These are phyloP conservation scores for Geosmithia morbida DNA, from an alignment of 2,329 filamentous ascomycete genomes.

Conservation along the genomic window DNA sequence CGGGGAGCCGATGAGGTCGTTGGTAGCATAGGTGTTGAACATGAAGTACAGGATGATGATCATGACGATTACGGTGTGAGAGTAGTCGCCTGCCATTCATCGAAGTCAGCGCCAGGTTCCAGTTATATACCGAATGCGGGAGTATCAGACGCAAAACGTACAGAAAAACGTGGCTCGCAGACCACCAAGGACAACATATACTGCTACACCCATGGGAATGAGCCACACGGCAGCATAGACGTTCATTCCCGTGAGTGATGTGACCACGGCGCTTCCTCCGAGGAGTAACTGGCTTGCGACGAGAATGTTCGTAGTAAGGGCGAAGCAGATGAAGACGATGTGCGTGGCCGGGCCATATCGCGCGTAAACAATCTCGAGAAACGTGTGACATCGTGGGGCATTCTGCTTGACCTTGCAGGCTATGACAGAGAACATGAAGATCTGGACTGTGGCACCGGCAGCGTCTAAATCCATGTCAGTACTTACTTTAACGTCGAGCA, in stretches of 20 bases:
- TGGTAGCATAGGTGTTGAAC: constrained; percentile 64
- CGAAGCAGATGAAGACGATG: constrained; percentile 68
- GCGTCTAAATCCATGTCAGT: constrained; percentile 20
- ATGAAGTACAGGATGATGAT: constrained; percentile 79
- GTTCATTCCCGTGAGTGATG: constrained; percentile 24
- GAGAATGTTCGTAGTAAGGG: constrained; percentile 70
- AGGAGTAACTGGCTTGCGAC: constrained; percentile 83
- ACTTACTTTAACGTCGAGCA: constrained; percentile 12
- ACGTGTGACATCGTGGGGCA: constrained; percentile 75
- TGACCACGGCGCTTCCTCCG: constrained; percentile 51
- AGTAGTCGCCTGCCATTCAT: constrained; percentile 50
- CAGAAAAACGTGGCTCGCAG: constrained; percentile 82
- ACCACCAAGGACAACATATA: constrained; percentile 65
- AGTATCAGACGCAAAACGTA: constrained; percentile 60
- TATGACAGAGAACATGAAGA: constrained; percentile 78
- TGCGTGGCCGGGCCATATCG: constrained; percentile 63
- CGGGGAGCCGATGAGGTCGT: constrained; percentile 54
- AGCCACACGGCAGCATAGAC: constrained; percentile 76
- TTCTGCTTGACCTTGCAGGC: constrained; percentile 81
- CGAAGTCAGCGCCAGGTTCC: neutral
- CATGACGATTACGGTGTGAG: constrained; percentile 71
- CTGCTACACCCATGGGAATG: constrained; percentile 63
- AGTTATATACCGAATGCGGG: neutral
- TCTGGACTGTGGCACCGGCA: constrained; percentile 67
- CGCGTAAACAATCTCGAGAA: constrained; percentile 70